Conservation (phyloP, 78 protist genomes). For the Chrysochromulina parva region DNA sequence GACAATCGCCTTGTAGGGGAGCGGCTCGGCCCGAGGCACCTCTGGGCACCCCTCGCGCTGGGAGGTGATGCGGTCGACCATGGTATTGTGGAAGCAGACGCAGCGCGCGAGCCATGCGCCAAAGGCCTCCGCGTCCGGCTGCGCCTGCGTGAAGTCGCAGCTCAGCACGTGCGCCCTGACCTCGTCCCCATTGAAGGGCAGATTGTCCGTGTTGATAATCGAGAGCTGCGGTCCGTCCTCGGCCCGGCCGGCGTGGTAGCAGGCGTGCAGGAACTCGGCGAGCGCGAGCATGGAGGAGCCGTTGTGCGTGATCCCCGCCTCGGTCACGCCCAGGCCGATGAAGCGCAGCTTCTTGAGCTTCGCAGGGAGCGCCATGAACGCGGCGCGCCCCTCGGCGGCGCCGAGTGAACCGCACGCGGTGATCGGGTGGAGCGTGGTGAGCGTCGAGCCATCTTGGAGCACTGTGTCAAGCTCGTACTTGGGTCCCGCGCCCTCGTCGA, state of each 20-base stretch:
- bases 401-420: not conserved
- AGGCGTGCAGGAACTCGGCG: not conserved
- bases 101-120: not conserved
- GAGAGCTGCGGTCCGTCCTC: not conserved
- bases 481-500: not conserved
- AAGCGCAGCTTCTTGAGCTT: not conserved
- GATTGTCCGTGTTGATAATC: not conserved
- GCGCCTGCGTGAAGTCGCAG: not conserved
- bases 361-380: not conserved
- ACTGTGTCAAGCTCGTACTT: not conserved
- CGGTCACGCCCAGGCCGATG: not conserved
- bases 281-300: not conserved
- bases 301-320: conserved; percentile 7
- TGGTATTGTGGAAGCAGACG: not conserved
- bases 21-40: not conserved
- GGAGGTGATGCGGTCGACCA: conserved; percentile 10
- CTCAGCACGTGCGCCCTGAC: not conserved
- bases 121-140: not conserved
- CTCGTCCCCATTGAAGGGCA: conserved; percentile 3
- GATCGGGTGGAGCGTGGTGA: not conserved
- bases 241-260: not conserved
- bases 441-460: not conserved
- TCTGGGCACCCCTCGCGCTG: not conserved
- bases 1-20: not conserved
- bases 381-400: not conserved